Conservation (phyloP, 192 early-diverging fungal genomes). For the Pilaira anomala region DNA sequence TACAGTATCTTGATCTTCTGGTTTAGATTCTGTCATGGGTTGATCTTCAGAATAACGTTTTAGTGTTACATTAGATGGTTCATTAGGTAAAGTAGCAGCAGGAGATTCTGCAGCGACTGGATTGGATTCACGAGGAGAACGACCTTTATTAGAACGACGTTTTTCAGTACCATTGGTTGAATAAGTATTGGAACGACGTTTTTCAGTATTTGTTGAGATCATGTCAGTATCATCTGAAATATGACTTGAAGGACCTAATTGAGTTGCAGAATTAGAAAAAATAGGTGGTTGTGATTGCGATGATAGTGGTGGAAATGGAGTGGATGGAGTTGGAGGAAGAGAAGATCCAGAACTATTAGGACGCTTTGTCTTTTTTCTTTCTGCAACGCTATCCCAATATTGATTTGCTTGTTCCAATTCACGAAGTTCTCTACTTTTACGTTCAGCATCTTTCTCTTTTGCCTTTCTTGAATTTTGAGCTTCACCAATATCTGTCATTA, state of each 20-base stretch:
- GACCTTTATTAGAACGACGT: slow-evolving; percentile 5
- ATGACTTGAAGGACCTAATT: not conserved
- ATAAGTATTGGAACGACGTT: not conserved
- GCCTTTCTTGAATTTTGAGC: slow-evolving; percentile 41
- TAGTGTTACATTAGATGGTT: not conserved
- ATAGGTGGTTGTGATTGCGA: not conserved
- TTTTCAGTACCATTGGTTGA: not conserved
- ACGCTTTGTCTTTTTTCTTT: slow-evolving; percentile 13
- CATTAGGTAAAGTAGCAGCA: not conserved
- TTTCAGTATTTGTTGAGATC: not conserved
- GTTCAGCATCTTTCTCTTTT: slow-evolving; percentile 41
- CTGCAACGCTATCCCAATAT: slow-evolving; percentile 36
- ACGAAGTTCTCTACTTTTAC: slow-evolving; percentile 44
- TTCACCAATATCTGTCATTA: slow-evolving; percentile 54
- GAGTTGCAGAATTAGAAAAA: not conserved
- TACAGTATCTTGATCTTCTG: not conserved
- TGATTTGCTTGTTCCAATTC: slow-evolving; percentile 44
- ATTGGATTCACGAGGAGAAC: slow-evolving; percentile 8
- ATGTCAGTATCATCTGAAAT: slow-evolving; percentile 5
- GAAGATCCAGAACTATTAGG: not conserved
- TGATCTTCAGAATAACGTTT: not conserved
- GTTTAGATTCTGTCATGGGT: slow-evolving; percentile 9
- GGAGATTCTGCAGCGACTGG: not conserved
- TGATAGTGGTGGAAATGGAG: slow-evolving; percentile 30
- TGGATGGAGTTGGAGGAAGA: slow-evolving; percentile 9